phyloP scores from a whole-genome alignment of 2,329 filamentous ascomycete genomes.

The Purpureocillium takamizusanense region DNA sequence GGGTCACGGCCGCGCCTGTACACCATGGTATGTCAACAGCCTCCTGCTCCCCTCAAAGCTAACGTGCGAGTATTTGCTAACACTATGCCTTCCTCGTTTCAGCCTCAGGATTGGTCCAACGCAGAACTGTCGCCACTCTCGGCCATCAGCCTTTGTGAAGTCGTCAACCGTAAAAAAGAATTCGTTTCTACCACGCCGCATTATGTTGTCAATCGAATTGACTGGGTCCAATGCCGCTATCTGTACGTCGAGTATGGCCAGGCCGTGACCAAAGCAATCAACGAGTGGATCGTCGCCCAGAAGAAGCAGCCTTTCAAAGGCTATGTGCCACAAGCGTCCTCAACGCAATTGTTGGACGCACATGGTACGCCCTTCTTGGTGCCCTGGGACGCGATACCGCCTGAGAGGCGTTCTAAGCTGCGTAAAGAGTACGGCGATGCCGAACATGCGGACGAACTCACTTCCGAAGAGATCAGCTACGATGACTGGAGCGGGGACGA shows the following conservation, averaged over 20 bases:
- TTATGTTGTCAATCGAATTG: slow-evolving; percentile 64
- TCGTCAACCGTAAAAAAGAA: slow-evolving; percentile 62
- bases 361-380: slow-evolving; percentile 8
- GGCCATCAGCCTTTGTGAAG: slow-evolving; percentile 72
- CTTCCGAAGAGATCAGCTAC: no score
- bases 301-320: slow-evolving; percentile 1
- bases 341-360: slow-evolving; percentile 6
- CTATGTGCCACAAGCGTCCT: slow-evolving; percentile 19
- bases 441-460: no score
- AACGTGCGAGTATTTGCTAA: no score
- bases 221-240: slow-evolving; percentile 89
- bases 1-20: no score
- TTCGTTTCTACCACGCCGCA: slow-evolving; percentile 50
- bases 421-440: no score
- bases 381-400: slow-evolving; percentile 18
- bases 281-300: slow-evolving; percentile 7
- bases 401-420: background rate
- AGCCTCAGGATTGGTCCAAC: slow-evolving; percentile 46
- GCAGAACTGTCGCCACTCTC: slow-evolving; percentile 51
- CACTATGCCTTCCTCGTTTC: no score
- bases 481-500: slow-evolving; percentile 1
- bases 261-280: slow-evolving; percentile 1
- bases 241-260: slow-evolving; percentile 46
- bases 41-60: no score
- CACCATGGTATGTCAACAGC: no score